phyloP scores from a whole-genome alignment of 202 grass and related monocot species.

The Setaria italica region DNA sequence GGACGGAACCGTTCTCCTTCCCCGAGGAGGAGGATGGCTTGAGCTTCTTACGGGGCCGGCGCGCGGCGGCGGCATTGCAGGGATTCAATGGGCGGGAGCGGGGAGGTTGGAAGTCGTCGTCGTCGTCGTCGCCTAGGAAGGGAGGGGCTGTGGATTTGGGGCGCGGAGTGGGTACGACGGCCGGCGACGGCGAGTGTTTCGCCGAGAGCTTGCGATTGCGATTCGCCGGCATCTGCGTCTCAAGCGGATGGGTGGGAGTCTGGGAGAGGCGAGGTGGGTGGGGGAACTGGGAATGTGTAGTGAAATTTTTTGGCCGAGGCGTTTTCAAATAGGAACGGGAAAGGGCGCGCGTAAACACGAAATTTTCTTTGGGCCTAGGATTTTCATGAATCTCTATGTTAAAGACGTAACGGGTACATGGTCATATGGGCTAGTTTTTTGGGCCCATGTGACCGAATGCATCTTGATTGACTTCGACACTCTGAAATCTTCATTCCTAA shows the following conservation, averaged over 20 bases:
- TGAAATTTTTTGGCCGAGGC: conserved; percentile 22
- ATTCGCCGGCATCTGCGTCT: conserved; percentile 48
- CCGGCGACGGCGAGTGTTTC: conserved; percentile 36
- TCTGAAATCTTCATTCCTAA: background rate
- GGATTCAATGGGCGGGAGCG: conserved; percentile 49
- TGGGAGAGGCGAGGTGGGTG: background rate
- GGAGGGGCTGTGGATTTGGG: conserved; percentile 7
- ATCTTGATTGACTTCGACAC: background rate
- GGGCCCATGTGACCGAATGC: background rate
- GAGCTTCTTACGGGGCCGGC: conserved; percentile 55
- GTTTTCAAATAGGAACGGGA: conserved; percentile 45
- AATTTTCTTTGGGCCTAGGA: background rate
- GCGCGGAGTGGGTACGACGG: background rate
- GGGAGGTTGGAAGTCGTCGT: conserved; percentile 76
- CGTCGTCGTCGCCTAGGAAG: conserved; percentile 23
- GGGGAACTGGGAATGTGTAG: too few relatives aligned
- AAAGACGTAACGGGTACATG: background rate
- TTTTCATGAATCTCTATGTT: background rate
- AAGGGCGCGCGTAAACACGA: conserved; percentile 31
- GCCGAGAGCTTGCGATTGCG: conserved; percentile 42
- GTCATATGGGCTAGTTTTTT: background rate
- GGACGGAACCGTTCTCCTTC: conserved; percentile 56
- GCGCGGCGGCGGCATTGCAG: conserved; percentile 33
- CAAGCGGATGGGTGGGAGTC: background rate
- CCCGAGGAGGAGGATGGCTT: conserved; percentile 29